A percentile compares a stretch with the other conserved stretches of the same genome.
These are phyloP conservation scores for Chrysochromulina tobinii DNA, from an alignment of 78 protist species.

Conservation along the genomic window DNA sequence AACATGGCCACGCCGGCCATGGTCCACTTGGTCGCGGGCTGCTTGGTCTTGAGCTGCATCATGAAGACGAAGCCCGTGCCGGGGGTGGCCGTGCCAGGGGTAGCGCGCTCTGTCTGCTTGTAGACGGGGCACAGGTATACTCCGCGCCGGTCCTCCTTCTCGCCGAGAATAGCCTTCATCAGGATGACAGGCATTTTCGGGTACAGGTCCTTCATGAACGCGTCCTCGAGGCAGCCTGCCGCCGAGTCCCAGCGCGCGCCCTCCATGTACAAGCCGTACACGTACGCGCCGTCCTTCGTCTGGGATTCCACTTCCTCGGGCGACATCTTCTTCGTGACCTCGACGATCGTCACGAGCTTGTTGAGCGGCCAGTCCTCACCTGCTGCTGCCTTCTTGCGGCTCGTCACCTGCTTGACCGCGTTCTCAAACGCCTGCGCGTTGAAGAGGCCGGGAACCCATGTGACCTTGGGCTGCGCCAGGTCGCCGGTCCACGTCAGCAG, in stretches of 20 bases:
- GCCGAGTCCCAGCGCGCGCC: conserved; percentile 82
- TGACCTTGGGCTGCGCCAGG: conserved; percentile 55
- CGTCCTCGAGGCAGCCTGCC: conserved; percentile 48
- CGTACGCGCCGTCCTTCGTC: conserved; percentile 80
- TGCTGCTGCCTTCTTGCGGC: conserved; percentile 56
- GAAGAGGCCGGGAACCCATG: conserved; percentile 73
- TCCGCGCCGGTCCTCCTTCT: conserved; percentile 10
- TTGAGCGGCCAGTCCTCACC: conserved; percentile 63
- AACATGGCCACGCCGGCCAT: conserved; percentile 75
- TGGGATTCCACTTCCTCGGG: conserved; percentile 54
- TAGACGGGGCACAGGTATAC: conserved; percentile 78
- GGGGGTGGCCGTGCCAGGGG: conserved; percentile 48
- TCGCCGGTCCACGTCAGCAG: conserved; percentile 60
- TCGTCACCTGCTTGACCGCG: conserved; percentile 79
- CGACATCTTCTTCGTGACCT: conserved; percentile 63
- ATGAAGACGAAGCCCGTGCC: conserved; percentile 74
- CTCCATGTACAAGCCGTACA: conserved; percentile 75
- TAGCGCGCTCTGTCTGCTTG: background rate
- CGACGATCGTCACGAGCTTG: conserved; percentile 52
- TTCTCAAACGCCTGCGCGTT: conserved; percentile 79
- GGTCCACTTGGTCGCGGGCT: conserved; percentile 61
- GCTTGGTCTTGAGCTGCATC: conserved; percentile 53
- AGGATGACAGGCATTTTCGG: conserved; percentile 67
- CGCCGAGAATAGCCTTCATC: conserved; percentile 13
- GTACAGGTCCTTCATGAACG: conserved; percentile 59